Base-by-base conservation (phyloP, 805 yeast species). In the Yarrowia divulgata region DNA sequence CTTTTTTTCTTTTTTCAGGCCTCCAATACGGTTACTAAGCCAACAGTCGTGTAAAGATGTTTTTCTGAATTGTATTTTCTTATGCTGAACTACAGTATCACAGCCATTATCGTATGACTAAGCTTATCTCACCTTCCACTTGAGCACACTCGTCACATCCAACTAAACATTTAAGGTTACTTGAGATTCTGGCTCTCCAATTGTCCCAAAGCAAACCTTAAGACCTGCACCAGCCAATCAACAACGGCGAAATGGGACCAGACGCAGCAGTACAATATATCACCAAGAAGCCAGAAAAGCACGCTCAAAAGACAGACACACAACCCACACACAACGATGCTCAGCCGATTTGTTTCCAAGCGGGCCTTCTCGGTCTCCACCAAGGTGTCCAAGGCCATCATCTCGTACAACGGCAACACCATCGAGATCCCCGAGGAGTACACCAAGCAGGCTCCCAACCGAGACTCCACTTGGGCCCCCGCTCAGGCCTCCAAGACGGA, bases 381-480 rank as follows among this genome's bases (percentile, higher is more conserved):
- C 55, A 14, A 37, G 68, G 40, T 23, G 12, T 9, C 68, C 68
- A 63, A 63, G 68, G 8, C 68, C 55, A 49, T 63, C 68, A 40
- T 49, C 48, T 35, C 57, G 5, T 40, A 63, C 55, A 63, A 63
- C 48, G 68, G 68, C 43, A 48, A 48, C 57, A 35, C 68, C 55
- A 48, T 63, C 29, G 57, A 48, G 48, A 40, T 63, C 23, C 46
- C 70, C 43, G 72, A 68, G 50, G 70, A 63, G 46, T 54, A 50
- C 52, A 71, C 71, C 49, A 72, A 83, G 73, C 97, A 90, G 80
- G 91, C 97, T 0, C 96, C 97, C 58, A 91, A 91, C 79, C 82
- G 93, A 72, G 80, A 79, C 8, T 82, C 78, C 14, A 82, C 90
- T 13, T 91, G 97, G 97, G 86, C 96, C 0, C 79, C 81, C 9